Percentiles rank a stretch among this genome's conserved stretches.
phyloP scores from a whole-genome alignment of 2,329 filamentous ascomycete species.

The Colletotrichum euphorbiae region DNA sequence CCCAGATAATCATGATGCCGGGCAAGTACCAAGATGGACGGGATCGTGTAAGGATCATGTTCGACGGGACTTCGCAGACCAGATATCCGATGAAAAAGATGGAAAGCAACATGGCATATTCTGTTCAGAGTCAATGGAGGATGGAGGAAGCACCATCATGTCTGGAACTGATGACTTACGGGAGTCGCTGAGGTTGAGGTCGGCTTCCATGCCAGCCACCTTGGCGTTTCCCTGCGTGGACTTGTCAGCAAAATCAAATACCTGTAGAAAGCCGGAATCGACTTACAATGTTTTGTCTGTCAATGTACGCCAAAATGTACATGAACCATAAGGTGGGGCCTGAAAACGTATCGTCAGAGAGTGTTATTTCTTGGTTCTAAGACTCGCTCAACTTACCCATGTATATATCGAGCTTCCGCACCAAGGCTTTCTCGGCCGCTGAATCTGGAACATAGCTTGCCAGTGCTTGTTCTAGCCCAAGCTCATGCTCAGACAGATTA shows the following conservation, averaged over 20 bases:
- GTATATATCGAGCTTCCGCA: conserved; percentile 47
- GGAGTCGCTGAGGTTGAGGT: conserved; percentile 56
- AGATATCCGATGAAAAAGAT: conserved; percentile 67
- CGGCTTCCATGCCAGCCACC: conserved; percentile 60
- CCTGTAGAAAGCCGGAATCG: not conserved
- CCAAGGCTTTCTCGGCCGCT: conserved; percentile 41
- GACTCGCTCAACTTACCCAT: conserved; percentile 32
- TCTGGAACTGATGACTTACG: not conserved
- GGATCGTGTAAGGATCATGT: conserved; percentile 61
- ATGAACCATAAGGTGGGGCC: conserved; percentile 47
- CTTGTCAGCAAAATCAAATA: not conserved
- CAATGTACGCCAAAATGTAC: conserved; percentile 47
- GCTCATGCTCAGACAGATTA: conserved; percentile 8
- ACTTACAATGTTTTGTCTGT: conserved; percentile 40
- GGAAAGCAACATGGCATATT: conserved; percentile 62
- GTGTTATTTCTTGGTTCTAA: no score
- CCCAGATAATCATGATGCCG: conserved; percentile 65
- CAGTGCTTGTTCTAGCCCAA: conserved; percentile 17
- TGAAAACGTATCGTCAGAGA: not conserved
- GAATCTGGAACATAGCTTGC: conserved; percentile 30
- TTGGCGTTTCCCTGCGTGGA: conserved; percentile 57
- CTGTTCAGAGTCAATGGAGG: not conserved
- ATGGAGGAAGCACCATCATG: no score
- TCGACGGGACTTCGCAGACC: conserved; percentile 63
- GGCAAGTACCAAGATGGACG: conserved; percentile 62